A percentile compares a stretch with the other conserved stretches of the same genome.
Conservation (phyloP, 805 yeast species). For the Candida manassasensis region DNA sequence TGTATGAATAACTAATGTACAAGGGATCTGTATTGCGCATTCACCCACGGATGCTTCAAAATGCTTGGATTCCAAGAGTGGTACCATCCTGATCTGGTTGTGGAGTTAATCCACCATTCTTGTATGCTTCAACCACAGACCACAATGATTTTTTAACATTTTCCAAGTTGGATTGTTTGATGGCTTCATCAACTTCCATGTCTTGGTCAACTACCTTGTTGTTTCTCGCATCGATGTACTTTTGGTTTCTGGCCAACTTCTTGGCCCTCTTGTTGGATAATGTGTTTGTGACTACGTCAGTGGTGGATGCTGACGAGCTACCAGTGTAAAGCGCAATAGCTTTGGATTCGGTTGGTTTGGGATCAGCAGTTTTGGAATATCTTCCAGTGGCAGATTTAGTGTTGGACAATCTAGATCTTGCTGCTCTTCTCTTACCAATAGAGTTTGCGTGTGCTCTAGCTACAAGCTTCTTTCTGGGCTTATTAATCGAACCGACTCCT, state of each 20-base stretch:
- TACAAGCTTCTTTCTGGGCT: slow-evolving; percentile 60
- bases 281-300: slow-evolving; percentile 50
- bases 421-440: slow-evolving; percentile 52
- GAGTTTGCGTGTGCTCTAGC: slow-evolving; percentile 47
- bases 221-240: slow-evolving; percentile 59
- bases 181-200: slow-evolving; percentile 48
- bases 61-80: slow-evolving; percentile 70
- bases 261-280: slow-evolving; percentile 73
- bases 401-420: slow-evolving; percentile 41
- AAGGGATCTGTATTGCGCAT: too few relatives aligned
- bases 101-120: slow-evolving; percentile 41
- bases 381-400: slow-evolving; percentile 43
- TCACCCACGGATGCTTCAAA: slow-evolving; percentile 33
- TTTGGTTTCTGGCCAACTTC: slow-evolving; percentile 75
- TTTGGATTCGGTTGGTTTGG: slow-evolving; percentile 40
- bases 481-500: slow-evolving; percentile 67
- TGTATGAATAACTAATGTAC: background rate
- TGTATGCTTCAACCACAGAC: slow-evolving; percentile 61
- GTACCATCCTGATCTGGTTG: slow-evolving; percentile 67
- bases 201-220: slow-evolving; percentile 45
- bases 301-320: slow-evolving; percentile 20
- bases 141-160: slow-evolving; percentile 63
- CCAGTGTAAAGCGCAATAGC: slow-evolving; percentile 45
- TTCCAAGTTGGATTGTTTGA: slow-evolving; percentile 32
- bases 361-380: slow-evolving; percentile 31